phyloP scores from a whole-genome alignment of 2,329 filamentous ascomycete genomes.

The Colletotrichum sp. region DNA sequence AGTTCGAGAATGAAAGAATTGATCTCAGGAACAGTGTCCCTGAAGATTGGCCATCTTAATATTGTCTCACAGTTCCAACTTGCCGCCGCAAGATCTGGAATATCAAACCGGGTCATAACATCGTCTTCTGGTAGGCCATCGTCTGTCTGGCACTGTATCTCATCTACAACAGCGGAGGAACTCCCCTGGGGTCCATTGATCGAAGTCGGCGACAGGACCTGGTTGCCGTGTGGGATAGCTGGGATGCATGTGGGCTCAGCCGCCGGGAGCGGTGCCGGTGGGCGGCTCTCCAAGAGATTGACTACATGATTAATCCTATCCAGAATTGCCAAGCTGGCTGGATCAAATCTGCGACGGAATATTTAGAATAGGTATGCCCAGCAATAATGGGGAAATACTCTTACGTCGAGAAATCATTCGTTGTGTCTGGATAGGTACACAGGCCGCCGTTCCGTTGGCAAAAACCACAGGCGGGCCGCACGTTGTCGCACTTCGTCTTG shows the following conservation, averaged over 20 bases:
- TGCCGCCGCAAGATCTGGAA: conserved; percentile 19
- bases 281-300: conserved; percentile 22
- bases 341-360: conserved; percentile 32
- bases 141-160: background rate
- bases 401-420: conserved; percentile 31
- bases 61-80: conserved; percentile 28
- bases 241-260: background rate
- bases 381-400: background rate
- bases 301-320: conserved; percentile 31
- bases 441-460: conserved; percentile 35
- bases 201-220: background rate
- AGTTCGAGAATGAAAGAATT: conserved; percentile 22
- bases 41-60: conserved; percentile 34
- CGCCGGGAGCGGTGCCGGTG: background rate
- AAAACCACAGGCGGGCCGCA: conserved; percentile 39
- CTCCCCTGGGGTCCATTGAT: background rate
- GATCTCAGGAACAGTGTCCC: conserved; percentile 23
- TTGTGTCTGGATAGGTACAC: conserved; percentile 34
- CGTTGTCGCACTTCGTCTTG: conserved; percentile 43
- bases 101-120: conserved; percentile 6
- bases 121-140: background rate
- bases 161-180: background rate
- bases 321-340: conserved; percentile 39
- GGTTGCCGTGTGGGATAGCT: background rate
- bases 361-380: background rate